Evolutionary conservation across 257 asterid species (phyloP).

Genomic region (Verbascum thapsus): DNA sequence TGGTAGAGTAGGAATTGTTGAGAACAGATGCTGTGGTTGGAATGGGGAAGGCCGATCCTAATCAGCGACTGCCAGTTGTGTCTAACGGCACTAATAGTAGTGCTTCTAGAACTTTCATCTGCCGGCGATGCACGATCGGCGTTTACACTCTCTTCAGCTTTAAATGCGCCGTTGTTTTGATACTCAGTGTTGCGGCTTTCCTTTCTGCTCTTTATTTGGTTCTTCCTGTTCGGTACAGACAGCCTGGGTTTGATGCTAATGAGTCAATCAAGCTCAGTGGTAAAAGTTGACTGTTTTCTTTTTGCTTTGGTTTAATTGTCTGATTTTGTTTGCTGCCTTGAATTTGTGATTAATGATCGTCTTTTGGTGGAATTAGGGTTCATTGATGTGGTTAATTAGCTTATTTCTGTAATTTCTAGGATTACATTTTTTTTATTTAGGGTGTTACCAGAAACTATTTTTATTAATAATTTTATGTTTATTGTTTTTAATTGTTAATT

Average conservation of each 20-base stretch:
- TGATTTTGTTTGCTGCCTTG: constrained; percentile 3
- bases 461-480: neutral
- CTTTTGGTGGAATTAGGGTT: constrained; percentile 26
- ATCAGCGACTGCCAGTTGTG: constrained; percentile 62
- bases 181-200: constrained; percentile 52
- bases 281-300: constrained; percentile 24
- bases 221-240: constrained; percentile 46
- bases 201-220: constrained; percentile 56
- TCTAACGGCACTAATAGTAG: constrained; percentile 30
- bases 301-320: neutral
- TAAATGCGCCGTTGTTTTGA: constrained; percentile 62
- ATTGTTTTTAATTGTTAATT: neutral
- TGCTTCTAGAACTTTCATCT: constrained; percentile 48
- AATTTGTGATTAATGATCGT: neutral
- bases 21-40: constrained; percentile 78
- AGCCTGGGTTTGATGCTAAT: constrained; percentile 60
- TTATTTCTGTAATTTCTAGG: neutral
- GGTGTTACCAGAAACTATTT: neutral
- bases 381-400: constrained; percentile 4
- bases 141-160: constrained; percentile 47
- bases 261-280: constrained; percentile 56
- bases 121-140: constrained; percentile 51
- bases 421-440: constrained; percentile 3
- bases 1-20: constrained; percentile 23
- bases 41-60: constrained; percentile 76